These are phyloP conservation scores for Borealophlyctis nickersoniae DNA, from an alignment of 192 early-diverging fungal genomes.

Conservation along the genomic window DNA sequence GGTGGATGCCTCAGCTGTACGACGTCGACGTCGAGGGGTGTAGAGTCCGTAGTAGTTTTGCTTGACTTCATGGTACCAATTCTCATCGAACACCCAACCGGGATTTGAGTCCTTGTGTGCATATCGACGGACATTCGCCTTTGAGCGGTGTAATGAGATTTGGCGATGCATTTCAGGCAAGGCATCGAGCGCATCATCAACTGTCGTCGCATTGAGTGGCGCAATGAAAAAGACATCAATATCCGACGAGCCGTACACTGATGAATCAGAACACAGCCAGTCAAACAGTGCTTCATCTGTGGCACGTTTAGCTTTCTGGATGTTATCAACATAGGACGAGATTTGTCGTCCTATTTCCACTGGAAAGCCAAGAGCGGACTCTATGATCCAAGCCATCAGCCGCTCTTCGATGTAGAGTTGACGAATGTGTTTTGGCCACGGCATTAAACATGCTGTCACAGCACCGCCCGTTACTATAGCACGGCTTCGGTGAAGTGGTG, in stretches of 20 bases:
- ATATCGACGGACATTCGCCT: too few relatives aligned
- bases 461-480: conserved; percentile 29
- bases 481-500: conserved; percentile 10
- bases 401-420: conserved; percentile 14
- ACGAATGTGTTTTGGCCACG: conserved; percentile 22
- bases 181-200: too few relatives aligned
- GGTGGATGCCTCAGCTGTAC: too few relatives aligned
- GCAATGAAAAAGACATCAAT: conserved; percentile 27
- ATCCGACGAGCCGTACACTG: conserved; percentile 11
- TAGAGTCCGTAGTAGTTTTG: too few relatives aligned
- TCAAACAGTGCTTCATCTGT: conserved; percentile 18
- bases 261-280: conserved; percentile 6
- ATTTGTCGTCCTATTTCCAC: conserved; percentile 17
- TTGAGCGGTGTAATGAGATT: too few relatives aligned
- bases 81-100: too few relatives aligned
- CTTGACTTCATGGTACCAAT: too few relatives aligned
- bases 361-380: conserved; percentile 3
- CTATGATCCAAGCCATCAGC: conserved; percentile 1
- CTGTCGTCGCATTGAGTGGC: too few relatives aligned
- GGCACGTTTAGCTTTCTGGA: neutral
- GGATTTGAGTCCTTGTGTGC: too few relatives aligned
- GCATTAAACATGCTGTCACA: conserved; percentile 24
- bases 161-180: too few relatives aligned
- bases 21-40: too few relatives aligned
- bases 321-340: conserved; percentile 5